Evolutionary conservation across 306 rosid genomes (phyloP).

Genomic region (Parietaria judaica): DNA sequence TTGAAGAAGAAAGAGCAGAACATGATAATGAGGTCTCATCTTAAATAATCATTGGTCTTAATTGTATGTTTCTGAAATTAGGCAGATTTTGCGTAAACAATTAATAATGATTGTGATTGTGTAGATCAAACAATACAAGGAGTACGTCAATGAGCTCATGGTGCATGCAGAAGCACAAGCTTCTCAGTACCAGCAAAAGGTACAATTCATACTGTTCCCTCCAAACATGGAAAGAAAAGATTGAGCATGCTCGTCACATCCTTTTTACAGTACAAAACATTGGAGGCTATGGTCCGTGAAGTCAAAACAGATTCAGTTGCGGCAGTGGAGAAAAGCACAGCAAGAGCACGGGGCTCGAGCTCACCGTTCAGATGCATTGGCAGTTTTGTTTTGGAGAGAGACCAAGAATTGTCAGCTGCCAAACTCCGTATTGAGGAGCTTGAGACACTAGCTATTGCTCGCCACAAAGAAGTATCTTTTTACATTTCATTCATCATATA

Average conservation of each 20-base stretch:
- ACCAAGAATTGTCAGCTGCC: constrained; percentile 68
- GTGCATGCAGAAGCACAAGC: constrained; percentile 96
- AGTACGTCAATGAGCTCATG: constrained; percentile 73
- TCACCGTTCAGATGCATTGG: constrained; percentile 96
- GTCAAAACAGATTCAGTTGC: constrained; percentile 51
- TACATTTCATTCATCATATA: not conserved
- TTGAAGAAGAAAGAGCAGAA: constrained; percentile 71
- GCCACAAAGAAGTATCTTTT: constrained; percentile 66
- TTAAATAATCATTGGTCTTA: constrained; percentile 11
- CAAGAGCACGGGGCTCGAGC: constrained; percentile 74
- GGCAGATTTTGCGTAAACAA: constrained; percentile 14
- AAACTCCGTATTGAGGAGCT: constrained; percentile 64
- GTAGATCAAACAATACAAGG: constrained; percentile 78
- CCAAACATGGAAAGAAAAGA: too few species aligned
- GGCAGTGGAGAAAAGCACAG: constrained; percentile 45
- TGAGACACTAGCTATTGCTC: constrained; percentile 59
- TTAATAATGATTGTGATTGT: constrained; percentile 20
- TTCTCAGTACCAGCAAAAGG: constrained; percentile 91
- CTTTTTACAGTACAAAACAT: constrained; percentile 58
- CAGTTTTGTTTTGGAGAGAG: constrained; percentile 74
- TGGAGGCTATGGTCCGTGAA: constrained; percentile 83
- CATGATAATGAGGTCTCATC: constrained; percentile 59
- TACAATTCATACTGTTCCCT: constrained; percentile 16
- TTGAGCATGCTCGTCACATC: constrained; percentile 9
- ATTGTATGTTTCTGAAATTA: constrained; percentile 8